Evolutionary conservation across 352 stramenopile species (phyloP), one percentile per base, ranked within the genome.

Genomic region (Elongisporangium anandrum): DNA sequence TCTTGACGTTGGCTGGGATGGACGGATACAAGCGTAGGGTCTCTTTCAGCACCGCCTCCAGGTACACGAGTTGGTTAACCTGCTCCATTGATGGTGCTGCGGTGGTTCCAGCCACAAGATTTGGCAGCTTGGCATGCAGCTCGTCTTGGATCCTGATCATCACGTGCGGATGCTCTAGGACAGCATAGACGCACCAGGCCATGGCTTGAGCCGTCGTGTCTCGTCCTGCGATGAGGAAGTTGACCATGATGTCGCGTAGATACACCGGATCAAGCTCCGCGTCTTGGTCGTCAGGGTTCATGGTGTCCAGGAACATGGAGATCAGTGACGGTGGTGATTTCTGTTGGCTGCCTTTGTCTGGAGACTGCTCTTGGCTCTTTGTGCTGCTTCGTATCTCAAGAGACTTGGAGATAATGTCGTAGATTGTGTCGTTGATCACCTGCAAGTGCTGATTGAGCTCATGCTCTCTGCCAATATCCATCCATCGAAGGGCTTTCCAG

Each of bases 201-300:
- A 96, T 58, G 9, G 81, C 69, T 39, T 87, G 81, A 15, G 87
- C 83, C 0, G 82, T 93, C 0, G 87, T 92, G 66, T 96, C 87
- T 6, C 87, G 70, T 5, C 87, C 87, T 29, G 85, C 83, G 48
- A 96, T 69, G 15, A 96, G 54, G 63, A 96, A 89, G 47, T 81
- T 92, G 26, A 96, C 67, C 15, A 90, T 75, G 13, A 96, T 74
- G 61, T 95, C 83, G 21, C 81, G 79, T 16, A 95, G 48, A 47
- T 73, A 73, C 2, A 56, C 47, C 19, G 70, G 64, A 22, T 80
- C 69, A 22, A 80, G 71, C 3, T 50, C 38, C 1, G 59, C 16
- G 0, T 50, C 22, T 19, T 68, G 26, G 29, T 62, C 49, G 17
- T 65, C 66, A 10, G 39, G 53, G 29, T 70, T 47, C 34, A 76